Evolutionary conservation across 2,329 filamentous ascomycete species (phyloP), one percentile per base, ranked within the genome.

Genomic region (Pseudogymnoascus sp.): DNA sequence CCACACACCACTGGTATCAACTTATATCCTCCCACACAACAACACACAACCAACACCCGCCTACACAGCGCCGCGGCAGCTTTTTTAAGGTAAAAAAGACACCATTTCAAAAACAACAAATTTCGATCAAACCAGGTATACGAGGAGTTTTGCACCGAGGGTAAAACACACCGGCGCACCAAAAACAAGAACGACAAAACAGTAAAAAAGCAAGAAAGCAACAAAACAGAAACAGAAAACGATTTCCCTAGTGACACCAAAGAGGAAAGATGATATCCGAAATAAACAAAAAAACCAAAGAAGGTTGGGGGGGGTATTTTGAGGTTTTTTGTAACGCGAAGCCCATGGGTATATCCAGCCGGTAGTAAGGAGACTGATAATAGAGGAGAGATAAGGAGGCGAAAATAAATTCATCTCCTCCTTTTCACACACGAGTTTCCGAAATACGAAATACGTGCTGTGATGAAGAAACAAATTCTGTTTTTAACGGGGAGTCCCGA

Each of bases 401-500:
- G 29, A 59, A 39, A 25, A 59, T 25, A 39, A 59, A 59, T 59
- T 39, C 31, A 12, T 10, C 4, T 18, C 18, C 55, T 37, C 35
- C 21, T 21, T 21, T 21, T 21, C 55, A 35, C 21, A 29, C 15
- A 52, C 27, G n/a, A 55, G 3, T 31, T 58, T n/a, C n/a, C n/a
- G n/a, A n/a, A n/a, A n/a, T n/a, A n/a, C n/a, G n/a, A n/a, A n/a
- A n/a, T n/a, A n/a, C n/a, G n/a, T n/a, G n/a, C n/a, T n/a, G n/a
- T n/a, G n/a, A n/a, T n/a, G n/a, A n/a, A 60, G 67, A 69, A 70
- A 62, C 39, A 62, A 61, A 64, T 64, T 21, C 21, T 21, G 21
- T 21, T 21, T 21, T 64, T 48, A 93, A 89, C 90, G 90, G 82
- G 88, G 91, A 84, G 89, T 88, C 82, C 89, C 90, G 82, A 92